Evolutionary conservation across 2,329 filamentous ascomycete genomes (phyloP), one percentile per base, ranked within the genome.

Genomic region (Hypoxylon sp.): DNA sequence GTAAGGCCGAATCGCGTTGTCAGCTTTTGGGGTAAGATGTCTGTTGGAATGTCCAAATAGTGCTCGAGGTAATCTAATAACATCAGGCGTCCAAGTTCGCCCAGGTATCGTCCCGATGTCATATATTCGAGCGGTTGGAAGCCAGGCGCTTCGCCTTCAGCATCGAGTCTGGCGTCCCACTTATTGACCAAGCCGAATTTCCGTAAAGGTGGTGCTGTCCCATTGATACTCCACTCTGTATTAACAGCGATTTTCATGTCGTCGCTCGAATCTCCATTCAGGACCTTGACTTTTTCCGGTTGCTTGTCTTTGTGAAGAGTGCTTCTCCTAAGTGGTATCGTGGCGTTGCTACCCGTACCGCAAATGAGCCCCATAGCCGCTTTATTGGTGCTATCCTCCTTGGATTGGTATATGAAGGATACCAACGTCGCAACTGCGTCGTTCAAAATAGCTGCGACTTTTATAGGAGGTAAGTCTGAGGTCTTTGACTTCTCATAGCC

Each of bases 51-150:
- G 1, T 76, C 75, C 5, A 83, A 72, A 3, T 78, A 75, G 9
- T 73, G 81, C 9, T 81, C 84, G 72, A 91, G 77, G 72, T 91
- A 90, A 73, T 92, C 89, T 41, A 89, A 78, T 57, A 93, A 83
- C 66, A 92, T 87, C 60, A 94, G 81, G 25, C 91, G 88, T 23
- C 90, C 89, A 9, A 94, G 85, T 77, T 94, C 91, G 53, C 91
- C 91, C 3, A 94, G 83, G 74, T 94, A 94, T 41, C 91, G 84
- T 2, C 91, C 91, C 2, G 91, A 87, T 0, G 91, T 94, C 90
- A 95, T 93, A 78, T 94, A 95, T 75, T 96, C 92, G 19, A 95
- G 86, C 0, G 92, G 91, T 70, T 95, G 92, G 71, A 95, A 94
- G 0, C 92, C 91, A 0, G 92, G 90, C 5, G 82, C 82, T 71